Conservation (phyloP, 2,329 filamentous ascomycete species). For the Pseudocercospora eumusae region DNA sequence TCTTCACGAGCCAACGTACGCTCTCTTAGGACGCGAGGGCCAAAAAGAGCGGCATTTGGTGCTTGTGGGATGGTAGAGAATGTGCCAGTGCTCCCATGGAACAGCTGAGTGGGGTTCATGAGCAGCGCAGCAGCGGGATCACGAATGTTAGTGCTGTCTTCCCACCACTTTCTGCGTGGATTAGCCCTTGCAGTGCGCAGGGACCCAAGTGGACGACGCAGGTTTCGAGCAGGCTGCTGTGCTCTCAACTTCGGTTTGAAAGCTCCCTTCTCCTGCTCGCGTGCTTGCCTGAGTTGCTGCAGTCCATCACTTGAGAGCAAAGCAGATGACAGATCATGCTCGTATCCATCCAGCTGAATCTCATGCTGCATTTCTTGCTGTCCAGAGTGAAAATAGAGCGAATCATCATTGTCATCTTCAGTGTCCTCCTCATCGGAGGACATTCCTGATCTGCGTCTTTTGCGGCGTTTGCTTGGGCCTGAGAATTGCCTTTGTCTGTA, state of each 20-base stretch:
- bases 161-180: conserved; percentile 15
- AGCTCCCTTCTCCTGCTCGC: background rate
- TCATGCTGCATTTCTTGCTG: conserved; percentile 19
- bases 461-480: background rate
- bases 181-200: conserved; percentile 12
- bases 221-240: conserved; percentile 10
- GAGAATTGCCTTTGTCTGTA: background rate
- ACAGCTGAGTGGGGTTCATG: conserved; percentile 20
- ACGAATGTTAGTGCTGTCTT: conserved; percentile 6
- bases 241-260: conserved; percentile 10
- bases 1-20: conserved; percentile 1
- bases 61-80: conserved; percentile 17
- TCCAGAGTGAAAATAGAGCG: conserved; percentile 1
- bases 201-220: conserved; percentile 17
- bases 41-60: background rate
- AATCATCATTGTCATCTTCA: conserved; percentile 13
- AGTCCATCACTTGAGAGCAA: background rate
- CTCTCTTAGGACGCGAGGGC: background rate
- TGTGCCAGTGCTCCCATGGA: conserved; percentile 19
- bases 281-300: background rate
- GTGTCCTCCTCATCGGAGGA: conserved; percentile 8
- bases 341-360: conserved; percentile 30
- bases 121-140: conserved; percentile 15
- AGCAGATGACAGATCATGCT: conserved; percentile 24
- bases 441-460: background rate